Evolutionary conservation across 192 early-diverging fungal species (phyloP).

Genomic region (Ambispora gerdemannii): DNA sequence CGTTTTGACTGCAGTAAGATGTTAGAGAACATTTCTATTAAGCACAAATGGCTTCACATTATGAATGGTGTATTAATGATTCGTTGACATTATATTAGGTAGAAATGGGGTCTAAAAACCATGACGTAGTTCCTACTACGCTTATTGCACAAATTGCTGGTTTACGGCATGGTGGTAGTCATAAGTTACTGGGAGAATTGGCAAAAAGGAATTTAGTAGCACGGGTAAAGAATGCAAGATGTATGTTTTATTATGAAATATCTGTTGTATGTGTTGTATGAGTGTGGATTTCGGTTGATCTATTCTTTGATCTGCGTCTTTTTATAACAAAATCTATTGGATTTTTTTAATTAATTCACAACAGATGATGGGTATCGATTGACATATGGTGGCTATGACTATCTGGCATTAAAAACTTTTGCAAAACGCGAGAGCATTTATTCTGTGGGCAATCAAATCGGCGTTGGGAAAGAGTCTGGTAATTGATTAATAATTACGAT

Average conservation of each 20-base stretch:
- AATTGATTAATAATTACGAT: neutral
- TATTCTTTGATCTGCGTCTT: no score
- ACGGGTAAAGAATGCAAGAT: constrained; percentile 76
- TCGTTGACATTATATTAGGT: constrained; percentile 43
- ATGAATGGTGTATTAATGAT: neutral
- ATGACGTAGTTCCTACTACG: constrained; percentile 93
- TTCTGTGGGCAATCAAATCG: constrained; percentile 99
- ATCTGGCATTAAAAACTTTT: constrained; percentile 92
- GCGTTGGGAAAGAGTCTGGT: constrained; percentile 97
- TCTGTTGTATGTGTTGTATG: neutral
- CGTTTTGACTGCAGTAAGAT: constrained; percentile 84
- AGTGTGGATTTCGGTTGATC: no score
- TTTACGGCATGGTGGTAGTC: constrained; percentile 78
- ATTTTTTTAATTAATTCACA: constrained; percentile 12
- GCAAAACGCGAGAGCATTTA: constrained; percentile 80
- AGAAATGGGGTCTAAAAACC: constrained; percentile 98
- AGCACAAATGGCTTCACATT: neutral
- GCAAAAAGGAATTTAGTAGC: constrained; percentile 89
- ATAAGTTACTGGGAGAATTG: constrained; percentile 81
- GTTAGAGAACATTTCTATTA: neutral
- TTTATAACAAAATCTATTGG: neutral
- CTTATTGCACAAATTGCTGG: constrained; percentile 95
- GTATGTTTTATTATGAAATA: constrained; percentile 40
- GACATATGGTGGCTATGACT: constrained; percentile 99
- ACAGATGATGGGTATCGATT: constrained; percentile 90